A percentile compares a stretch with the other conserved stretches of the same genome.
Conservation (phyloP, 1,284 basidiomycete genomes). For the Trichosporon inkin region DNA sequence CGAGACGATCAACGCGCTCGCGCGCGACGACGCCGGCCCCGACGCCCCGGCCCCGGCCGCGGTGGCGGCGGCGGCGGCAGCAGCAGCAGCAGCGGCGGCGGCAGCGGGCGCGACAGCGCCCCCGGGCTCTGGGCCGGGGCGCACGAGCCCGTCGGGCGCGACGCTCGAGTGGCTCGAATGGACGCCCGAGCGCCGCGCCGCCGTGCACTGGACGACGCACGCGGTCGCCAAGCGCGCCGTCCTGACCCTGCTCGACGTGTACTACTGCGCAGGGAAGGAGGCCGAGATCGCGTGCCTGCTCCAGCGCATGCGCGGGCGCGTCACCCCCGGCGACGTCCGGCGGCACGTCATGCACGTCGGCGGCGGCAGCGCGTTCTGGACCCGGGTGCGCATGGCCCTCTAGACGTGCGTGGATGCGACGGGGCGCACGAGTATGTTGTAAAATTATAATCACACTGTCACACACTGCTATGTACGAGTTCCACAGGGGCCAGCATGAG, state of each 20-base stretch:
- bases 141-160: neutral
- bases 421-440: too few relatives aligned
- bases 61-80: too few relatives aligned
- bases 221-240: neutral
- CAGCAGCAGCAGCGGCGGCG: too few relatives aligned
- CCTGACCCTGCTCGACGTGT: neutral
- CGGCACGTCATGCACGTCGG: neutral
- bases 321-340: neutral
- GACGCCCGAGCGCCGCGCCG: neutral
- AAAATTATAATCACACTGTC: too few relatives aligned
- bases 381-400: neutral
- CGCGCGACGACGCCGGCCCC: too few relatives aligned
- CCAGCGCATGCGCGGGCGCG: neutral
- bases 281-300: neutral
- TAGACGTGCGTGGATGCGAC: too few relatives aligned
- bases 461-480: too few relatives aligned
- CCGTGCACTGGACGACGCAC: neutral
- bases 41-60: too few relatives aligned
- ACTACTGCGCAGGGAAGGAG: neutral
- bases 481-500: too few relatives aligned
- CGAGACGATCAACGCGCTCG: neutral
- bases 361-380: neutral
- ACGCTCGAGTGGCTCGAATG: neutral
- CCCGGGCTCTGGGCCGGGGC: too few relatives aligned
- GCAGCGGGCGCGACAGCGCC: too few relatives aligned